Percentiles rank a stretch among this genome's conserved stretches.
These are phyloP conservation scores for Eragrostis nindensis DNA, from an alignment of 176 grass and related monocot genomes.

Conservation along the genomic window DNA sequence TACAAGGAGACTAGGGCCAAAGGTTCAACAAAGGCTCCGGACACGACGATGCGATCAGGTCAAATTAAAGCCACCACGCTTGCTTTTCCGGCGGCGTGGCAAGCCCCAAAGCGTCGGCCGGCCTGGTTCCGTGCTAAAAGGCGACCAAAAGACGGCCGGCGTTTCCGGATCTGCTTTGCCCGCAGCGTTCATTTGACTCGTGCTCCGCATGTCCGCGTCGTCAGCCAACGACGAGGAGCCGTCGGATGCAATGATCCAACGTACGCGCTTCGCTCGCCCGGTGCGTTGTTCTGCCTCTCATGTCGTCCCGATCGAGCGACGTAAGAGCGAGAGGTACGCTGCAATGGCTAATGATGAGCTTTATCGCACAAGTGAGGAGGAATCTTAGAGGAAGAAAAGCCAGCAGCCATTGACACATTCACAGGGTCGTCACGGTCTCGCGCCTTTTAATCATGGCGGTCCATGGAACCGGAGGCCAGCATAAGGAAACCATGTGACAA, in stretches of 20 bases:
- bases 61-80: conserved; percentile 16
- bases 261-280: background rate
- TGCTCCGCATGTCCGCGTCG: conserved; percentile 28
- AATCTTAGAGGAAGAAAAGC: conserved; percentile 62
- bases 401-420: conserved; percentile 55
- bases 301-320: background rate
- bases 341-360: conserved; percentile 67
- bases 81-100: conserved; percentile 42
- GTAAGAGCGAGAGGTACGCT: conserved; percentile 30
- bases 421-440: conserved; percentile 41
- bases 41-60: conserved; percentile 1
- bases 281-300: background rate
- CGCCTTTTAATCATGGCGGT: conserved; percentile 57
- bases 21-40: conserved; percentile 17
- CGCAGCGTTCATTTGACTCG: conserved; percentile 37
- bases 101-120: conserved; percentile 24
- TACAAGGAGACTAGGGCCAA: background rate
- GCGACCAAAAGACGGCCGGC: conserved; percentile 38
- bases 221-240: background rate
- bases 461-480: conserved; percentile 42
- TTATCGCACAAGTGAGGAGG: conserved; percentile 51
- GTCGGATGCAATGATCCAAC: background rate
- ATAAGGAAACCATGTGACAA: conserved; percentile 53
- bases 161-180: conserved; percentile 51
- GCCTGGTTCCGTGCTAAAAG: conserved; percentile 38